Percentiles rank a stretch among this genome's conserved stretches.
Evolutionary conservation across 768 basidiomycete genomes (phyloP).

Genomic region (Trametes sanguinea): DNA sequence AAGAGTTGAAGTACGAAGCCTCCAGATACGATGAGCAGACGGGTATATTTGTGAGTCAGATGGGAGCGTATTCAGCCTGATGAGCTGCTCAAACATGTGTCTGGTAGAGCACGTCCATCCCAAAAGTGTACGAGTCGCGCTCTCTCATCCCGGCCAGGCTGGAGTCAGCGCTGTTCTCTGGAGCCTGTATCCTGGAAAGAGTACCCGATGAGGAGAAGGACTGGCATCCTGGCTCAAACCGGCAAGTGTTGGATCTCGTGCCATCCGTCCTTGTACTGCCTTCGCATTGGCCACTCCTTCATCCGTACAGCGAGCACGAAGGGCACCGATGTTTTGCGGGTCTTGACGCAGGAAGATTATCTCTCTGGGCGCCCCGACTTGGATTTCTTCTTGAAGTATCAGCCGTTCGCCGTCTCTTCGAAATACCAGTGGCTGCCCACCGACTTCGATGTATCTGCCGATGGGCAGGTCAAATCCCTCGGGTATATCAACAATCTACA

Average conservation of each 20-base stretch:
- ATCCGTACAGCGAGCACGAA: not conserved
- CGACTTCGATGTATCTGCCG: constrained; percentile 28
- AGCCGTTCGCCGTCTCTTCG: constrained; percentile 15
- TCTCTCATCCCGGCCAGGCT: not conserved
- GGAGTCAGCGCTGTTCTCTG: not conserved
- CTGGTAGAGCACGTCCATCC: not conserved
- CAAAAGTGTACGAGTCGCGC: not conserved
- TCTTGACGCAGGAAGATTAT: not conserved
- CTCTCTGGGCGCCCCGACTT: not conserved
- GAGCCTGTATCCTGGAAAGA: constrained; percentile 34
- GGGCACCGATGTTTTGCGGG: not conserved
- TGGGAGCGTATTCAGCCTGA: too few species aligned
- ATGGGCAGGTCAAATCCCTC: constrained; percentile 24
- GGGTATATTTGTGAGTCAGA: not conserved
- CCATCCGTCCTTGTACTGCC: constrained; percentile 47
- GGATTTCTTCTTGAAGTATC: not conserved
- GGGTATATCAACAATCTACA: constrained; percentile 35
- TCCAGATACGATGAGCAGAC: not conserved
- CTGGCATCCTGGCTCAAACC: constrained; percentile 48
- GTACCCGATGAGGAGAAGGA: constrained; percentile 40
- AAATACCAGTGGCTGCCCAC: constrained; percentile 33
- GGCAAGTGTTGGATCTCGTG: constrained; percentile 46
- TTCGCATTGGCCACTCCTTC: constrained; percentile 20
- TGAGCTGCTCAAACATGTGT: not conserved
- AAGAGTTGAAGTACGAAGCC: constrained; percentile 1